Conservation (phyloP, 257 asterid species). For the Lavandula angustifolia region DNA sequence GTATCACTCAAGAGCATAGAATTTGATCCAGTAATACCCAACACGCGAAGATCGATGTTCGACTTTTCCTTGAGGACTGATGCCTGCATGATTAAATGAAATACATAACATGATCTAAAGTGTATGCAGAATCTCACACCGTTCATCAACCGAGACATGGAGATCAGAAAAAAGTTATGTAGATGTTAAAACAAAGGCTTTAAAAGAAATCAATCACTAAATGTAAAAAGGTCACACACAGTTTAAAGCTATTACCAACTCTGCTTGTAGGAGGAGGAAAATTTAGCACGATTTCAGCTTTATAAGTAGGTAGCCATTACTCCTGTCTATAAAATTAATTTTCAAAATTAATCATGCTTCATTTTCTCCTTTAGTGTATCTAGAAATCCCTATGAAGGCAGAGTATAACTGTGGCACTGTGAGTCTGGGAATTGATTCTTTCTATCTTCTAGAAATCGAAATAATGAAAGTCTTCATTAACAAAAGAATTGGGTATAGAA, state of each 20-base stretch:
- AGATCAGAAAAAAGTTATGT: background rate
- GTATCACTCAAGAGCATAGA: constrained; percentile 75
- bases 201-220: background rate
- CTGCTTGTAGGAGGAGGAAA: constrained; percentile 1
- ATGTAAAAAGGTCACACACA: constrained; percentile 20
- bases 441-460: background rate
- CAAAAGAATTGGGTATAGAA: background rate
- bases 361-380: no score
- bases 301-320: no score
- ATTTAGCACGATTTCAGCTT: background rate
- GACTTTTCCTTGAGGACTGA: constrained; percentile 91
- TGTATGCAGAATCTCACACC: constrained; percentile 4
- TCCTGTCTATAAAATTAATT: no score
- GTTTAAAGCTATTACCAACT: background rate
- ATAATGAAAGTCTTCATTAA: background rate
- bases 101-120: constrained; percentile 22
- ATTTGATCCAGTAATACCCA: constrained; percentile 85
- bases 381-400: no score
- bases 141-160: constrained; percentile 9
- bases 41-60: constrained; percentile 91
- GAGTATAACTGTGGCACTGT: no score
- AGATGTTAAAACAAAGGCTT: background rate
- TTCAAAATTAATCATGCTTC: no score
- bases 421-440: background rate
- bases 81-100: constrained; percentile 55